Conservation (phyloP, 1,284 basidiomycete species). For the Abortiporus biennis region DNA sequence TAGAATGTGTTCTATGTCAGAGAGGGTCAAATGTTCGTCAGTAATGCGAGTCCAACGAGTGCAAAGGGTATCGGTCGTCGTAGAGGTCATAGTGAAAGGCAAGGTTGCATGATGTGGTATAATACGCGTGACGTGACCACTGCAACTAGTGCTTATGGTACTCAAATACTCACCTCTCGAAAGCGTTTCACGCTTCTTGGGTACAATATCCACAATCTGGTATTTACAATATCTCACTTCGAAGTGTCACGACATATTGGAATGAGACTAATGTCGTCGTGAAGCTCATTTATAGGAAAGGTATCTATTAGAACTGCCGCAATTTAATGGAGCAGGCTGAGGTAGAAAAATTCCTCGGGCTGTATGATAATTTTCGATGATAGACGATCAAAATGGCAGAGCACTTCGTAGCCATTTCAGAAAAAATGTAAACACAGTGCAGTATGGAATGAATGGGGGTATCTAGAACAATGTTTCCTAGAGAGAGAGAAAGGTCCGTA, state of each 20-base stretch:
- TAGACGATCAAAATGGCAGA: constrained; percentile 13
- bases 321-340: no score
- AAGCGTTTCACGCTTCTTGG: no score
- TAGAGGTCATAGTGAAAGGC: constrained; percentile 23
- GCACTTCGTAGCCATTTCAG: constrained; percentile 26
- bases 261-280: no score
- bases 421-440: no score
- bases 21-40: constrained; percentile 48
- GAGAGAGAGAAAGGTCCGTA: constrained; percentile 11
- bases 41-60: constrained; percentile 49
- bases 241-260: no score
- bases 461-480: constrained; percentile 70
- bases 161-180: background rate
- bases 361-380: no score
- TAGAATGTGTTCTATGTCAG: constrained; percentile 45
- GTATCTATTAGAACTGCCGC: no score
- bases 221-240: no score
- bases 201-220: no score
- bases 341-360: no score
- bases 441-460: constrained; percentile 1
- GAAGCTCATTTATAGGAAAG: no score
- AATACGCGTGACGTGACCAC: constrained; percentile 10
- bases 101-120: constrained; percentile 4
- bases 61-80: constrained; percentile 28
- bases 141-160: no score